Evolutionary conservation across 495 filamentous ascomycete species (phyloP).

Genomic region (Xylaria flabelliformis): DNA sequence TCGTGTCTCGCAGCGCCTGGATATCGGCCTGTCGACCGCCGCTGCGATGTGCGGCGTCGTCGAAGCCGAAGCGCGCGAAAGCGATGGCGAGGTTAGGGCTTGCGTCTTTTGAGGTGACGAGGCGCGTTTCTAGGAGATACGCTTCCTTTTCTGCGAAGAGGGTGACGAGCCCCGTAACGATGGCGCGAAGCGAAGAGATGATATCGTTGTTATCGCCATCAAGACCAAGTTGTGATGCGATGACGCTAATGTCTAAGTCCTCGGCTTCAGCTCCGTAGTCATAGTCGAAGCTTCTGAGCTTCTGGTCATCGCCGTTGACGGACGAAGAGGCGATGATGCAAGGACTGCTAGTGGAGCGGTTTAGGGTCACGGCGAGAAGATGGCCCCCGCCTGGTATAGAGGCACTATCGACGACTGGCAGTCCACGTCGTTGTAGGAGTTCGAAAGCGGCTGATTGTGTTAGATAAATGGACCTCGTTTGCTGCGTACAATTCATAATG

Average conservation of each 20-base stretch:
- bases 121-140: constrained; percentile 60
- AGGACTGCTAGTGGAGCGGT: constrained; percentile 67
- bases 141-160: constrained; percentile 76
- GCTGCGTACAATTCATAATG: not conserved
- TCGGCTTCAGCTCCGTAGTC: constrained; percentile 55
- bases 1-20: constrained; percentile 61
- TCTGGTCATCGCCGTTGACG: constrained; percentile 40
- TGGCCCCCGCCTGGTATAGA: constrained; percentile 40
- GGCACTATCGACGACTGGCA: constrained; percentile 54
- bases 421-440: constrained; percentile 61
- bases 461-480: constrained; percentile 62
- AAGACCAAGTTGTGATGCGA: constrained; percentile 61
- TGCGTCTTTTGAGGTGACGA: constrained; percentile 46
- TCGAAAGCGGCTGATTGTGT: constrained; percentile 62
- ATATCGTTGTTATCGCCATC: constrained; percentile 42
- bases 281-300: constrained; percentile 66
- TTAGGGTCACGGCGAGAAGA: constrained; percentile 65
- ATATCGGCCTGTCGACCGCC: constrained; percentile 68
- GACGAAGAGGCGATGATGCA: constrained; percentile 69
- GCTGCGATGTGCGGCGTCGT: constrained; percentile 78
- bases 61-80: constrained; percentile 68
- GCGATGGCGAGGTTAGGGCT: constrained; percentile 52
- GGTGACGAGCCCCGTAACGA: constrained; percentile 62
- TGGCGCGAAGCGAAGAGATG: constrained; percentile 47
- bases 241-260: constrained; percentile 42